Evolutionary conservation across 176 grass and related monocot species (phyloP).

Genomic region (Oryza meridionalis): DNA sequence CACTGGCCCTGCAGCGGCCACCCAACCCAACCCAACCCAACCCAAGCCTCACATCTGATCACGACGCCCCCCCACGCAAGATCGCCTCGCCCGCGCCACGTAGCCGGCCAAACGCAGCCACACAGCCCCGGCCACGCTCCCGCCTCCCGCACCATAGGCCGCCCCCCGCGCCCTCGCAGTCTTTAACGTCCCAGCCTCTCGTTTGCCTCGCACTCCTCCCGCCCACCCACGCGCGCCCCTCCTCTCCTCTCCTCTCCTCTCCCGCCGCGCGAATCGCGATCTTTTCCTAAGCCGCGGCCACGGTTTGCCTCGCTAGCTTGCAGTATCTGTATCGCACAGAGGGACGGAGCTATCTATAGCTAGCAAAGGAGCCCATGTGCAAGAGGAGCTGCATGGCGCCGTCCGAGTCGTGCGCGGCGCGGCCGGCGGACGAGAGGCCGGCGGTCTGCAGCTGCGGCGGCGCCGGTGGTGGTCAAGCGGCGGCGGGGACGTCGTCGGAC

Average conservation of each 20-base stretch:
- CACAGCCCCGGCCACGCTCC: conserved; percentile 46
- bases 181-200: not conserved
- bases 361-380: not conserved
- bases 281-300: not conserved
- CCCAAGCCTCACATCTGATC: not conserved
- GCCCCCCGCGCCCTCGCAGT: no score
- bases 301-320: not conserved
- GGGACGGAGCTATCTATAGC: no score
- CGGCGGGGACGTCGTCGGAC: conserved; percentile 1
- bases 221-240: not conserved
- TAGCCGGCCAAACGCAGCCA: conserved; percentile 46
- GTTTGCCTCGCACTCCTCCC: not conserved
- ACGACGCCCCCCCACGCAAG: not conserved
- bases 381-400: conserved; percentile 30
- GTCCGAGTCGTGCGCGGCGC: conserved; percentile 5
- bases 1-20: conserved; percentile 34
- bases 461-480: not conserved
- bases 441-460: not conserved
- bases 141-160: conserved; percentile 36
- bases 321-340: conserved; percentile 9
- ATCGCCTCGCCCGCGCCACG: conserved; percentile 24
- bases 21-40: not conserved
- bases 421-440: not conserved
- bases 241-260: not conserved
- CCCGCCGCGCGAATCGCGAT: no score